Base-by-base conservation (phyloP, 768 basidiomycete species). In the Paxillus ammoniavirescens region DNA sequence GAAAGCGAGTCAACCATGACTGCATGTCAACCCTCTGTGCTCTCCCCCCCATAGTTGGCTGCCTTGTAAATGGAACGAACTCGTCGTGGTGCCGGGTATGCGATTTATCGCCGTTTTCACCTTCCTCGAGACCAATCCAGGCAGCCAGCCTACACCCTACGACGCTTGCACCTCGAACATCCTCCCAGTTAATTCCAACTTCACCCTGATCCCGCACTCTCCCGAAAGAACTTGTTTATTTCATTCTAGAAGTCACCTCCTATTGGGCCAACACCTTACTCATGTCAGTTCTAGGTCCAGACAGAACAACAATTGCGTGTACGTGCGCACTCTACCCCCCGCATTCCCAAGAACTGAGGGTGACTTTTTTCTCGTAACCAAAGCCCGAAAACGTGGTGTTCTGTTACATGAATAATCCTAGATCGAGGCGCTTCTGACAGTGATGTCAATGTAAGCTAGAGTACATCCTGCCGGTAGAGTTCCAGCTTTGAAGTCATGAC, bases 231-330 rank as follows among this genome's bases (percentile, higher is more conserved):
- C 50, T 55, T 14, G 37, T 52, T 17, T 42, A 55, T 9, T 15
- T 35, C 30, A 55, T 55, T 17, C 31, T 55, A 18, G 50, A 55
- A 12, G 50, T 53, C 1, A 42, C 18, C 8, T 41, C 14, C 28
- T 55, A 55, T 28, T 52, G 54, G 54, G 10, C 42, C 5, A 23
- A 51, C 42, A 55, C 51, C 28, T 51, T 50, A n/a, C 23, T 48
- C 8, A 21, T 2, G 4, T 52, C 23, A n/a, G 15, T 35, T 17
- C 50, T 42, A 12, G 13, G 15, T 52, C 36, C 17, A 52, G 17
- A 26, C 17, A 26, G 15, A 21, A 48, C 28, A n/a, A 6, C 21
- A 37, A 28, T 36, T 21, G 21, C 21, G 21, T 55, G 30, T 55
- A 35, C 21, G 26, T 52, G 41, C 50, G 50, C 21, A 17, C 54